Evolutionary conservation across 345 rosid species (phyloP), one percentile per base, ranked within the genome.

Genomic region (Brassica juncea): DNA sequence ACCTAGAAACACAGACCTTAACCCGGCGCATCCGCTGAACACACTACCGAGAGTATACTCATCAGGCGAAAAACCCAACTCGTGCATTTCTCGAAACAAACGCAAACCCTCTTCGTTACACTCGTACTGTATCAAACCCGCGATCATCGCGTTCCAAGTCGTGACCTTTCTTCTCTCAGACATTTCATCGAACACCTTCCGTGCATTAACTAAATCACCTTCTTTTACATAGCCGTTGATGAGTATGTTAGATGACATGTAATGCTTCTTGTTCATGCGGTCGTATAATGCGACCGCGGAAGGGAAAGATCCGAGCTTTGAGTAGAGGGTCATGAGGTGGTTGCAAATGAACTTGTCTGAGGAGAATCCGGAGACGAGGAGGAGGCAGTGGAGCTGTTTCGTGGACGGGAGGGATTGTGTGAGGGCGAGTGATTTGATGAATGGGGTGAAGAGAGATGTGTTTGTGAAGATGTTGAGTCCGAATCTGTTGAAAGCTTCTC

Each of bases 231-330:
- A 78, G 5, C 85, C 95, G 3, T 87, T 88, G 1, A 91, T 89
- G 77, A 94, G 71, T 55, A 92, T 91, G 82, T 94, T 92, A 37
- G 87, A 80, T 4, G 98, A 91, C 98, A 92, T 94, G 35, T 81
- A 60, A 74, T 94, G 93, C 75, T 83, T 89, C 80, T 71, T 76
- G 0, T 82, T 84, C 88, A 90, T 87, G 5, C 44, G 69, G 0
- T 72, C 78, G 64, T 90, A 92, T 80, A 92, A 70, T 0, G 84
- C 16, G 15, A 87, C 63, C 12, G 90, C 87, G 0, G 81, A 73
- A 21, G 74, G 74, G 42, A 90, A 44, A 58, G 91, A 84, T 2
- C 93, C 91, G 32, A 85, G 69, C 76, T 94, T 91, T 70, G 82
- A 87, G 84, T 90, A 94, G 85, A 92, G 80, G 70, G 86, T 94